These are phyloP conservation scores for Rhizodiscina lignyota DNA, from an alignment of 495 filamentous ascomycete genomes.

Conservation along the genomic window DNA sequence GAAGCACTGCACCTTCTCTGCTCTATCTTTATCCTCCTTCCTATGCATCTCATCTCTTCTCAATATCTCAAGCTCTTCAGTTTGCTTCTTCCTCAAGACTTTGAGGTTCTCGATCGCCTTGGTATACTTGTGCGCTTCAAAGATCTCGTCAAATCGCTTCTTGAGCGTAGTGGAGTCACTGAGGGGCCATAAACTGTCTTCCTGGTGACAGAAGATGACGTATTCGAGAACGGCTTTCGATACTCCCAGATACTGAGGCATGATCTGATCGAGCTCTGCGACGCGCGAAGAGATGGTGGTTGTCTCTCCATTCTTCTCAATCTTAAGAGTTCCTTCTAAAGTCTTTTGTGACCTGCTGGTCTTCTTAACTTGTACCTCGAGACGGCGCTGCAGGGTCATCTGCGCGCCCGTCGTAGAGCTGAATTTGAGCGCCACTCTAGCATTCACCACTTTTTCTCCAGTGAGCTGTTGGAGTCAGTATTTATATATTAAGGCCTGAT, in stretches of 20 bases:
- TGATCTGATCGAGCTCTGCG: conserved; percentile 61
- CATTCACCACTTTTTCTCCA: conserved; percentile 78
- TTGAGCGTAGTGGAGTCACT: conserved; percentile 74
- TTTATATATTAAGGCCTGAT: too few species aligned
- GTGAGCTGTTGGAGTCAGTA: conserved; percentile 34
- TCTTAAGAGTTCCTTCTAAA: conserved; percentile 51
- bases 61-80: conserved; percentile 49
- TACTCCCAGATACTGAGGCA: conserved; percentile 80
- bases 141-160: conserved; percentile 92
- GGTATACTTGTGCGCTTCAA: conserved; percentile 90
- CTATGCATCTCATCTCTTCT: conserved; percentile 58
- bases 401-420: conserved; percentile 53
- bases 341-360: conserved; percentile 53
- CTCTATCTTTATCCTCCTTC: conserved; percentile 76
- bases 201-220: conserved; percentile 97
- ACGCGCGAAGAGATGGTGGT: conserved; percentile 59
- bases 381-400: conserved; percentile 63
- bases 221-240: conserved; percentile 77
- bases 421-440: conserved; percentile 83
- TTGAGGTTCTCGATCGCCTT: conserved; percentile 95
- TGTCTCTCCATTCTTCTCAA: conserved; percentile 68
- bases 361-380: conserved; percentile 81
- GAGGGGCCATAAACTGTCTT: conserved; percentile 96
- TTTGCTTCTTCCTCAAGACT: conserved; percentile 62
- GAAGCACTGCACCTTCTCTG: conserved; percentile 33